Evolutionary conservation across 352 stramenopile genomes (phyloP), one percentile per base, ranked within the genome.

Genomic region (Pythium aristosporum): DNA sequence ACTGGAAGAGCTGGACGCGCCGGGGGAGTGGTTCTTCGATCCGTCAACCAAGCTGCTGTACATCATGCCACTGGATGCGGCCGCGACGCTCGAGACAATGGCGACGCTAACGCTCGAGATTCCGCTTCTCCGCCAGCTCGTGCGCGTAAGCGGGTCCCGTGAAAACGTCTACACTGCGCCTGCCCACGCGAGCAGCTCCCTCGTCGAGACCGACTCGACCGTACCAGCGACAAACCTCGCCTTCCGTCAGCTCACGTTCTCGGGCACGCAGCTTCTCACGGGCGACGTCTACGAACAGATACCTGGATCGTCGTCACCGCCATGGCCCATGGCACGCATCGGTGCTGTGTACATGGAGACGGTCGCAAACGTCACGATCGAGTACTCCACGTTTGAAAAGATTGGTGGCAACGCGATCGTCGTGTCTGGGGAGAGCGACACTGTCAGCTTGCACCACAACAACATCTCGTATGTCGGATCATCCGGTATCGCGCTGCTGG

Each of bases 1-100:
- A 3, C 48, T 87, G 0, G 62, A 85, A 54, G 84, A 90, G 61
- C 62, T 91, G 10, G 74, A 91, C 69, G 72, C 72, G 7, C 78
- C 78, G 0, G 79, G 78, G 20, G 81, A 89, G 53, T 89, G 80
- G 81, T 92, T 79, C 48, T 92, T 88, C 41, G 77, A 92, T 28
- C 50, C 69, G 1, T 37, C 69, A 1, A 86, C 67, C 30, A 75
- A 75, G 16, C 48, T 32, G 10, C 52, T 92, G 28, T 90, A 85
- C 51, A 15, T 92, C 54, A 88, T 91, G n/a, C 82, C 84, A 39
- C 53, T 84, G 1, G 63, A 76, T 34, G 44, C 57, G 2, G 54
- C 71, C 10, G 36, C 59, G 11, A 76, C 67, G 3, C 42, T 62
- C 10, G 51, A 66, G 15, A 69, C 46, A 3, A 49, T 89, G 42